Evolutionary conservation across 768 basidiomycete genomes (phyloP), one percentile per base, ranked within the genome.

Genomic region (Coprinopsis strossmayeri): DNA sequence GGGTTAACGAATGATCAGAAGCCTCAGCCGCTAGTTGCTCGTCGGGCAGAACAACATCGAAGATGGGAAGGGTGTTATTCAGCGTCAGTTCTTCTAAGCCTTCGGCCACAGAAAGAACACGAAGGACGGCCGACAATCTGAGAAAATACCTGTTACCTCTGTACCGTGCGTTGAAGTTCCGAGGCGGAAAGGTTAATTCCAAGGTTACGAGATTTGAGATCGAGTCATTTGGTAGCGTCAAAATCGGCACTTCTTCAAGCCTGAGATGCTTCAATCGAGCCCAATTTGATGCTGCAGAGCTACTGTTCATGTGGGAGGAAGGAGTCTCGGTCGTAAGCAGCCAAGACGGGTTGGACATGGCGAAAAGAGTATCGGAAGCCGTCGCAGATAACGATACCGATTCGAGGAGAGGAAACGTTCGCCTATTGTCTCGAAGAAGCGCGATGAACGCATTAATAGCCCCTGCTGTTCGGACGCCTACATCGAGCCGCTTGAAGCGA

Each of bases 51-150:
- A 42, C 58, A 35, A 49, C 52, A 52, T 69, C 66, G 61, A 74
- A 70, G 32, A 66, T 56, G 17, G 74, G 72, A 17, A 69, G 64
- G 12, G 71, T 71, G 46, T 73, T 69, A 11, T 56, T 58, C 34
- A 79, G 60, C 32, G 65, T 64, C 41, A 79, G 60, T 28, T 73
- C 67, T 55, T 72, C 66, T 15, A 78, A 64, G 30, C 59, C 63
- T 21, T 70, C 66, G 1, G 70, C 67, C 10, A 64, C 58, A 37
- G 52, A 56, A 40, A 78, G 57, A 45, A 73, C 65, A 27, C 51
- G 57, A 50, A 63, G 56, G 25, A 76, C 62, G 17, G 65, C 55
- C 3, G 74, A 76, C 58, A 74, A 64, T 51, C 61, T 69, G 52
- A 69, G 57, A 27, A 60, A 58, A 42, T 61, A 68, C 48, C 62